Percentiles rank a stretch among this genome's conserved stretches.
Evolutionary conservation across 2,329 filamentous ascomycete genomes (phyloP).

Genomic region (Sarocladiaceae sp.): DNA sequence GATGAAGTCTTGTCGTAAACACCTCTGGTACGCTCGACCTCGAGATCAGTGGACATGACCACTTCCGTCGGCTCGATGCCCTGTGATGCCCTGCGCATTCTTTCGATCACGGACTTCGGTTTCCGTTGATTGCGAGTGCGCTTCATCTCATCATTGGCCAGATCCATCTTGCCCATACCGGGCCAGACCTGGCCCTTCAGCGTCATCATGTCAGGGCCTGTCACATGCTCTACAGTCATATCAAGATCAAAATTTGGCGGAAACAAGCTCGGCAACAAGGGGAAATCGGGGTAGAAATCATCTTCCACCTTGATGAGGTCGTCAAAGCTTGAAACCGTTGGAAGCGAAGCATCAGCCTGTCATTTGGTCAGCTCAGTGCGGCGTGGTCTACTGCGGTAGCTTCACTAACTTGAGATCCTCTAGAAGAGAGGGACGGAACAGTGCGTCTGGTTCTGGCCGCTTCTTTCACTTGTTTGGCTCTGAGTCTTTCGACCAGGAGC

Average conservation of each 20-base stretch:
- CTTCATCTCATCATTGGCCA: conserved; percentile 66
- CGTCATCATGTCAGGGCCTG: conserved; percentile 24
- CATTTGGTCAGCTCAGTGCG: too few species aligned
- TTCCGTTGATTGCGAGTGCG: conserved; percentile 75
- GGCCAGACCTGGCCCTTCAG: conserved; percentile 71
- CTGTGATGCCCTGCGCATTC: conserved; percentile 58
- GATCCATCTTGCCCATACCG: conserved; percentile 77
- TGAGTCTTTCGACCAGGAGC: conserved; percentile 72
- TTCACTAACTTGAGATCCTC: neutral
- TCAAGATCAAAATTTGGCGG: conserved; percentile 22
- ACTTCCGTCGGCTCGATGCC: conserved; percentile 58
- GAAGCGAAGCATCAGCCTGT: too few species aligned
- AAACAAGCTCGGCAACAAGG: conserved; percentile 22
- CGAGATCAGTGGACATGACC: conserved; percentile 50
- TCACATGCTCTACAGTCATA: conserved; percentile 3
- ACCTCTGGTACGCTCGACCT: conserved; percentile 45
- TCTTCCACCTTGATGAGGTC: conserved; percentile 22
- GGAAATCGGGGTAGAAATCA: conserved; percentile 20
- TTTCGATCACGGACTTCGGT: conserved; percentile 60
- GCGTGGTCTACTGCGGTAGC: too few species aligned
- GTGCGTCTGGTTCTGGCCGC: conserved; percentile 44
- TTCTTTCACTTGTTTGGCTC: conserved; percentile 66
- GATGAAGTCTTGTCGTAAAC: conserved; percentile 51
- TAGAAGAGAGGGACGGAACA: conserved; percentile 13
- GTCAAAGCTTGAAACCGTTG: conserved; percentile 1